These are phyloP conservation scores for Naganishia sp. DNA, from an alignment of 1,284 basidiomycete species.

Conservation along the genomic window DNA sequence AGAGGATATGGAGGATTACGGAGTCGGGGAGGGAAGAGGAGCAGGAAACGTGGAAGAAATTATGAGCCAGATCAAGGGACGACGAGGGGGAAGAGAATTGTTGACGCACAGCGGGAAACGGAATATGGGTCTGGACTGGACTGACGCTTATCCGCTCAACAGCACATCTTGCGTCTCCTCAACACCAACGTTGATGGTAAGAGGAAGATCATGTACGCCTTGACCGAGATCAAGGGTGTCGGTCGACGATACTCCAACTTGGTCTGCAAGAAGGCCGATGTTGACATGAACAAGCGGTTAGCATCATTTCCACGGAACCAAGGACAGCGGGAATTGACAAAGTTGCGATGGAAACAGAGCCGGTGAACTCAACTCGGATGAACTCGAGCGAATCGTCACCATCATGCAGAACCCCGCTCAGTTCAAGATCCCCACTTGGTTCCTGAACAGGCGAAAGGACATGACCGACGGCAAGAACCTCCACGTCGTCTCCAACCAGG, in stretches of 20 bases:
- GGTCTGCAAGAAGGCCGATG: slow-evolving; percentile 99
- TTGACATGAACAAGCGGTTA: slow-evolving; percentile 97
- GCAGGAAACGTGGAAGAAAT: not conserved
- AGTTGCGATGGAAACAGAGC: slow-evolving; percentile 59
- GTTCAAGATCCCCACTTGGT: slow-evolving; percentile 99
- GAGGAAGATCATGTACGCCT: slow-evolving; percentile 94
- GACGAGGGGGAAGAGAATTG: not conserved
- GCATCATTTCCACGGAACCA: slow-evolving; percentile 46
- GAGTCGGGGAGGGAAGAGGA: not conserved
- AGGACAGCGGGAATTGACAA: slow-evolving; percentile 4
- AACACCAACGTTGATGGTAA: slow-evolving; percentile 99
- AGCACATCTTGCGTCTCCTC: slow-evolving; percentile 97
- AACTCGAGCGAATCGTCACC: slow-evolving; percentile 98
- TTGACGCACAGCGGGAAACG: not conserved
- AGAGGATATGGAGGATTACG: not conserved
- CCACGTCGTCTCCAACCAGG: slow-evolving; percentile 94
- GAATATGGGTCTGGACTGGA: not conserved
- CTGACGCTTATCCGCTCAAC: slow-evolving; percentile 36
- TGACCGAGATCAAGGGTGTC: slow-evolving; percentile 99
- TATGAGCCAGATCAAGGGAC: slow-evolving; percentile 12
- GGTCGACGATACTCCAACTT: slow-evolving; percentile 98
- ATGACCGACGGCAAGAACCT: slow-evolving; percentile 96
- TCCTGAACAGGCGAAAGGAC: slow-evolving; percentile 99
- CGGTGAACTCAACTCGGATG: slow-evolving; percentile 91
- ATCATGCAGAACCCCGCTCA: slow-evolving; percentile 99